Base-by-base conservation (phyloP, 805 yeast genomes). In the Alloascoidea africana region DNA sequence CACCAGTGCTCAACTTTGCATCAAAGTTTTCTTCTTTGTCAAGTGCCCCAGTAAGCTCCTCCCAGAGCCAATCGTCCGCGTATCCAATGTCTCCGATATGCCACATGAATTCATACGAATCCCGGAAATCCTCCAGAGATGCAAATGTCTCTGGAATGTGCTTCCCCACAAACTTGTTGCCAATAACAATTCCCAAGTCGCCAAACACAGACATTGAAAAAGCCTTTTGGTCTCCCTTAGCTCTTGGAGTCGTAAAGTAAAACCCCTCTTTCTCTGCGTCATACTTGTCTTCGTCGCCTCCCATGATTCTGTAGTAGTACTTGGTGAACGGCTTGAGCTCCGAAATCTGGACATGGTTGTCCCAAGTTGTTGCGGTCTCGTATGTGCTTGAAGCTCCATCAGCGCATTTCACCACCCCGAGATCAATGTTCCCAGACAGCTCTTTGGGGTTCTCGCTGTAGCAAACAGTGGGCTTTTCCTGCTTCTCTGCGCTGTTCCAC, bases 21-120 rank as follows among this genome's bases (percentile, higher is more conserved):
- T n/a, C n/a, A n/a, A n/a, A n/a, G n/a, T n/a, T n/a, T n/a, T n/a
- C n/a, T n/a, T n/a, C n/a, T n/a, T n/a, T n/a, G n/a, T n/a, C n/a
- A n/a, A n/a, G n/a, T n/a, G n/a, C n/a, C n/a, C n/a, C n/a, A n/a
- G n/a, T n/a, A n/a, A n/a, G n/a, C n/a, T n/a, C n/a, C n/a, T n/a
- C n/a, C n/a, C n/a, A n/a, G n/a, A n/a, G n/a, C 53, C 54, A 52
- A 18, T 48, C 38, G 41, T 53, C 58, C 8, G 58, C 53, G 35
- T 53, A 53, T 16, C 52, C 54, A 36, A 53, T 37, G 38, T 53
- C 58, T 30, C 58, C 58, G 5, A 48, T 45, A 36, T 49, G 53
- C 44, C 49, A 45, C n/a, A n/a, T n/a, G n/a, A n/a, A n/a, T n/a
- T n/a, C n/a, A n/a, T n/a, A n/a, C n/a, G n/a, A n/a, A n/a, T n/a